A percentile compares a stretch with the other conserved stretches of the same genome.
Conservation (phyloP, 78 protist species). For the Chrysochromulina parva region DNA sequence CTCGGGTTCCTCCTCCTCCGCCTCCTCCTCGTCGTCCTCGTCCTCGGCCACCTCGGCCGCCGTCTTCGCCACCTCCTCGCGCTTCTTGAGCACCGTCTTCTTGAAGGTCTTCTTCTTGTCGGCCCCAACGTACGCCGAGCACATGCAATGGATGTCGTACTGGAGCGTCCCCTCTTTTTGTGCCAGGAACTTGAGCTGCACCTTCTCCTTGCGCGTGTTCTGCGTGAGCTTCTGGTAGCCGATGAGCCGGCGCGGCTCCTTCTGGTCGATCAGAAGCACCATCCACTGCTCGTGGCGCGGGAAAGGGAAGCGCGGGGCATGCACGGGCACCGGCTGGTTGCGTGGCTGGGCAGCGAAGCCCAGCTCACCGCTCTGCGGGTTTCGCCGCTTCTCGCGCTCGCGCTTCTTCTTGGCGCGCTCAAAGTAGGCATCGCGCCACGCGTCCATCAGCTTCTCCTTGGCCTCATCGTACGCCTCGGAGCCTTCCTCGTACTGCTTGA, state of each 20-base stretch:
- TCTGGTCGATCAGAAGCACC: background rate
- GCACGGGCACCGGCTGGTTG: background rate
- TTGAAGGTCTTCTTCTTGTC: conserved; percentile 23
- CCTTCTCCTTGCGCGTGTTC: background rate
- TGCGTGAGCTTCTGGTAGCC: background rate
- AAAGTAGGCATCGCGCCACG: background rate
- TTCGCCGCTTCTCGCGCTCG: background rate
- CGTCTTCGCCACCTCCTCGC: background rate
- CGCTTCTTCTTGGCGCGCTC: background rate
- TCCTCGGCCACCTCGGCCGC: background rate
- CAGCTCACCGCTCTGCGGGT: conserved; percentile 9
- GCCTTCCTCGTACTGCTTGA: background rate
- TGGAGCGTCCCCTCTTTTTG: background rate
- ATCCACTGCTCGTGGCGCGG: background rate
- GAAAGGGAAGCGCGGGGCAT: background rate
- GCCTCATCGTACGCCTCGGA: background rate
- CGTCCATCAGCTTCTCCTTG: conserved; percentile 12
- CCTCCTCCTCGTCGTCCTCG: conserved; percentile 21
- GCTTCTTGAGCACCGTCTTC: background rate
- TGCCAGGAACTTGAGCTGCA: conserved; percentile 12
- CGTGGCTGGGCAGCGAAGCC: background rate
- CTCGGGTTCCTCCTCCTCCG: conserved; percentile 19
- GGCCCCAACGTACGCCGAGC: background rate
- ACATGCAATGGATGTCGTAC: background rate
- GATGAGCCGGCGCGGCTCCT: background rate